Conservation (phyloP, 2,329 filamentous ascomycete genomes). For the Pezicula rhizophila region DNA sequence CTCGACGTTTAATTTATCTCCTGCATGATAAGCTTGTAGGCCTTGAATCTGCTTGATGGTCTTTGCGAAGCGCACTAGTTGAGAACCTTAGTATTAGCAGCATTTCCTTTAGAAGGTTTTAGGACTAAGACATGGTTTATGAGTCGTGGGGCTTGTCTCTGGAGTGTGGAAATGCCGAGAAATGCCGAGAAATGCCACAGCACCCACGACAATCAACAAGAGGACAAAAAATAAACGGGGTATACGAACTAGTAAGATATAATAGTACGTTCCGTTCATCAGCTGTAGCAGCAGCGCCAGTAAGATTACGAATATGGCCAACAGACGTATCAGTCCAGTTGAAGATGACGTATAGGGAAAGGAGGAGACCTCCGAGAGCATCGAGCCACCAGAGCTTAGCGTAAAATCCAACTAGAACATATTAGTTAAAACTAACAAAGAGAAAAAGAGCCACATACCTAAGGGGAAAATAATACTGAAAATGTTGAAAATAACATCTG, state of each 20-base stretch:
- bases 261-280: constrained; percentile 49
- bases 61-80: constrained; percentile 43
- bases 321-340: constrained; percentile 61
- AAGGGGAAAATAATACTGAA: constrained; percentile 57
- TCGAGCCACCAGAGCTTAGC: constrained; percentile 63
- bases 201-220: too few species aligned
- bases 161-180: too few species aligned
- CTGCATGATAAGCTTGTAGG: constrained; percentile 53
- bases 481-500: constrained; percentile 59
- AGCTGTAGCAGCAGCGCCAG: constrained; percentile 49
- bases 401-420: constrained; percentile 43
- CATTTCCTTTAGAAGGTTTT: too few species aligned
- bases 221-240: too few species aligned
- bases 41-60: constrained; percentile 48
- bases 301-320: constrained; percentile 52
- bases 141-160: too few species aligned
- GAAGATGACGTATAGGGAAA: constrained; percentile 63
- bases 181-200: too few species aligned
- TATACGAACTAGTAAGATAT: constrained; percentile 39
- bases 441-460: constrained; percentile 13
- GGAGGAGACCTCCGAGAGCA: constrained; percentile 50
- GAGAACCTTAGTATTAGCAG: too few species aligned
- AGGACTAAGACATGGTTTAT: too few species aligned
- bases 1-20: constrained; percentile 58
- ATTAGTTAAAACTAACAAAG: not conserved